Conservation (phyloP, 352 stramenopile genomes). For the Phytopythium helicoides region DNA sequence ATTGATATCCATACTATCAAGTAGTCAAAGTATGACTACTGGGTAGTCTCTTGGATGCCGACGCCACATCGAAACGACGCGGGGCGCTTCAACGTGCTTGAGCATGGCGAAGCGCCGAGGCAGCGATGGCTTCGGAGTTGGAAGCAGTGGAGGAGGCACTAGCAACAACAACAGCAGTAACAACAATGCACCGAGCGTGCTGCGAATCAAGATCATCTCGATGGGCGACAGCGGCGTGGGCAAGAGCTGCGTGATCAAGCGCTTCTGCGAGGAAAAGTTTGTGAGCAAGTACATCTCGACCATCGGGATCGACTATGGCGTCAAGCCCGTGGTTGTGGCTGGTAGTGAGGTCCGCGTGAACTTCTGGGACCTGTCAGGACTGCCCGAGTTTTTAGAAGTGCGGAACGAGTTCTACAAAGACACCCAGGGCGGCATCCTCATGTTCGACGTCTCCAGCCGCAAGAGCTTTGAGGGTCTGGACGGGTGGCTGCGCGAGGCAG, state of each 20-base stretch:
- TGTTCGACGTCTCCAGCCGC: slow-evolving; percentile 76
- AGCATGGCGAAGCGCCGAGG: slow-evolving; percentile 2
- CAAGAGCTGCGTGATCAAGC: slow-evolving; percentile 96
- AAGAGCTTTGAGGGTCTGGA: slow-evolving; percentile 86
- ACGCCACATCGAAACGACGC: slow-evolving; percentile 8
- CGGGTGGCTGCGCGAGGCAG: slow-evolving; percentile 85
- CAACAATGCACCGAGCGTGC: slow-evolving; percentile 30
- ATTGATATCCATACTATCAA: no score
- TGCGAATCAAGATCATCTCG: slow-evolving; percentile 93
- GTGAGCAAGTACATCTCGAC: slow-evolving; percentile 95
- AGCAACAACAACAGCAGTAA: no score
- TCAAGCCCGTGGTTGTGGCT: slow-evolving; percentile 85
- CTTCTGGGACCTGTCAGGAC: slow-evolving; percentile 93
- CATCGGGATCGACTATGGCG: slow-evolving; percentile 95
- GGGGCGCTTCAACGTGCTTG: not conserved
- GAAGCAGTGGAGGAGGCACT: not conserved
- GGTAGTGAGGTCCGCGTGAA: slow-evolving; percentile 87
- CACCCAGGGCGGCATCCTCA: slow-evolving; percentile 72
- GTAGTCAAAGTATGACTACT: no score
- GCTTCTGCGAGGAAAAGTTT: slow-evolving; percentile 95
- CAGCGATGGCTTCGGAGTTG: not conserved
- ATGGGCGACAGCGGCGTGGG: slow-evolving; percentile 89
- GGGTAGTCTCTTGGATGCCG: no score
- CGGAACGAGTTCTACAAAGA: slow-evolving; percentile 98
- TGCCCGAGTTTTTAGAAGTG: slow-evolving; percentile 93